These are phyloP conservation scores for Stagonosporopsis tanaceti DNA, from an alignment of 2,329 filamentous ascomycete species.

Conservation along the genomic window DNA sequence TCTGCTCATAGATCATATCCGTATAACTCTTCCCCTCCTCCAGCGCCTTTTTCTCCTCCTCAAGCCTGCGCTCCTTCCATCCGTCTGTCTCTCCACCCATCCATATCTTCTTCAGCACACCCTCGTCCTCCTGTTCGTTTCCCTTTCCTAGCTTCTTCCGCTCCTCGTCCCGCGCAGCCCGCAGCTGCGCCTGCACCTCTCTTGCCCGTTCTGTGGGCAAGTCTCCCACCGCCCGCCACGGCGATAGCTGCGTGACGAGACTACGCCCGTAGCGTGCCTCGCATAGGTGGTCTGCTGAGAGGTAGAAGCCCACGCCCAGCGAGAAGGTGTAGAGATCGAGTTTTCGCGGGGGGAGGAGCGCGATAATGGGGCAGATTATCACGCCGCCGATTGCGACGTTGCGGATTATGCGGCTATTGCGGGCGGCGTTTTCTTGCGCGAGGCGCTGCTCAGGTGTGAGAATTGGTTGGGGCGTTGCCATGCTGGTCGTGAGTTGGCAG, in stretches of 20 bases:
- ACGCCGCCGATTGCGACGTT: constrained; percentile 59
- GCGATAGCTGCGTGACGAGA: constrained; percentile 44
- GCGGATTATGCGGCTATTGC: constrained; percentile 47
- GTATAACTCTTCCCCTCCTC: constrained; percentile 52
- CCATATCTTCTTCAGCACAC: constrained; percentile 46
- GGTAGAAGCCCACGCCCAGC: constrained; percentile 58
- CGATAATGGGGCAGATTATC: constrained; percentile 63
- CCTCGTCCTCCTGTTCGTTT: constrained; percentile 34
- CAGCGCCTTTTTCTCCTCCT: constrained; percentile 54
- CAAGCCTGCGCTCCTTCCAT: constrained; percentile 55
- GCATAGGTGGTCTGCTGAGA: constrained; percentile 60
- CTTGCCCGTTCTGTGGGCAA: constrained; percentile 50
- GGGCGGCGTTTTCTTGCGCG: constrained; percentile 41
- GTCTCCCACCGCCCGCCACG: constrained; percentile 19
- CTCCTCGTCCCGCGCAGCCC: constrained; percentile 50
- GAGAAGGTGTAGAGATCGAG: constrained; percentile 67
- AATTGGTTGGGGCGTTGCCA: constrained; percentile 37
- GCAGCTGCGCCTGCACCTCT: constrained; percentile 45
- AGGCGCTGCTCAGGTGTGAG: constrained; percentile 47
- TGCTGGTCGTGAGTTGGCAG: constrained; percentile 10
- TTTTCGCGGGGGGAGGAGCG: constrained; percentile 67
- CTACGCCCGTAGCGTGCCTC: constrained; percentile 52
- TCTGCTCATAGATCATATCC: constrained; percentile 55
- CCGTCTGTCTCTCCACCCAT: constrained; percentile 53
- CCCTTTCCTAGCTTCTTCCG: constrained; percentile 42